These are phyloP conservation scores for Oryza longistaminata DNA, from an alignment of 176 grass and related monocot species.

Conservation along the genomic window DNA sequence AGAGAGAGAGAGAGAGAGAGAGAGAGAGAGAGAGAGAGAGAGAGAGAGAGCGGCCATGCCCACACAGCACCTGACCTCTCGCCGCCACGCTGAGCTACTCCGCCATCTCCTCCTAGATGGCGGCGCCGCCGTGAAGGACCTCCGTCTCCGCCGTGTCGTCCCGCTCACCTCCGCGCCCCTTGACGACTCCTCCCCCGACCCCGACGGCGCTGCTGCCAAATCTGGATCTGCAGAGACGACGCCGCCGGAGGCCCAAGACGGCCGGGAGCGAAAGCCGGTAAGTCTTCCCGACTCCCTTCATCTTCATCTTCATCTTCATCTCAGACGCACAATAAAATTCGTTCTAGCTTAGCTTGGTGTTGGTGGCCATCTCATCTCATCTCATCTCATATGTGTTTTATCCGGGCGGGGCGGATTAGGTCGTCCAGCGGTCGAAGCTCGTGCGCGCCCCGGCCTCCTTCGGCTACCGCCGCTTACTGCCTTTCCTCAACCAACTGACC, in stretches of 20 bases:
- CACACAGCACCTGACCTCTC: constrained; percentile 11
- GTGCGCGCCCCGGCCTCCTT: constrained; percentile 46
- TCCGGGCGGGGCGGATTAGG: neutral
- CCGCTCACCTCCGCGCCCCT: constrained; percentile 44
- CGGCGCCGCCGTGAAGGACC: constrained; percentile 55
- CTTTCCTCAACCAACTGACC: constrained; percentile 51
- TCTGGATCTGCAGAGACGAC: constrained; percentile 15
- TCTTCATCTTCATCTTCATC: neutral
- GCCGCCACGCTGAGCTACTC: constrained; percentile 36
- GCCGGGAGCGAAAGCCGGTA: constrained; percentile 33
- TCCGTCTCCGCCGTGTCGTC: constrained; percentile 62
- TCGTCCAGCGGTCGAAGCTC: constrained; percentile 44
- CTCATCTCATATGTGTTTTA: neutral
- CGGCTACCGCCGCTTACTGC: constrained; percentile 53
- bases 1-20: neutral
- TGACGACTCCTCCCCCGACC: constrained; percentile 27
- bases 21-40: neutral
- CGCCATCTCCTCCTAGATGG: neutral
- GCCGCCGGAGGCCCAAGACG: constrained; percentile 26
- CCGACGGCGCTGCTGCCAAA: neutral
- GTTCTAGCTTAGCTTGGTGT: too few relatives aligned
- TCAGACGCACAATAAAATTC: neutral
- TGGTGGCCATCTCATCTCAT: neutral
- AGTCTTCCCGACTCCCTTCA: neutral
- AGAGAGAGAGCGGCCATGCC: constrained; percentile 24